A percentile compares a stretch with the other conserved stretches of the same genome.
These are phyloP conservation scores for Aspergillus thermomutatus DNA, from an alignment of 2,329 filamentous ascomycete genomes.

Conservation along the genomic window DNA sequence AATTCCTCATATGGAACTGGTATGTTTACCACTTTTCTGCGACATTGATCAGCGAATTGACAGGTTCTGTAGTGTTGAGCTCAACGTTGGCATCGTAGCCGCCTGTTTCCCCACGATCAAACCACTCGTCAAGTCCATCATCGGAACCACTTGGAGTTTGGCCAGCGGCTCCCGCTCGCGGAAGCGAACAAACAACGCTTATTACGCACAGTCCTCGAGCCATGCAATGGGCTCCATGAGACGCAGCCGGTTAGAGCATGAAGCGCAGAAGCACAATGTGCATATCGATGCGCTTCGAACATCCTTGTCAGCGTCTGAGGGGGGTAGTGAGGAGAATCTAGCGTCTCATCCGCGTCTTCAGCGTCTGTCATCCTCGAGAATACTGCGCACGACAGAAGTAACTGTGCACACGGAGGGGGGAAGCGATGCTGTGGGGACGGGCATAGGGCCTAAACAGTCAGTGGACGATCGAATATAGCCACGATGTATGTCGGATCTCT, in stretches of 20 bases:
- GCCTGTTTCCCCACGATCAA: constrained; percentile 41
- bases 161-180: constrained; percentile 7
- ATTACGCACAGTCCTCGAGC: neutral
- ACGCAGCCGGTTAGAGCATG: neutral
- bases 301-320: neutral
- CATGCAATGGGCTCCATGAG: neutral
- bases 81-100: constrained; percentile 41
- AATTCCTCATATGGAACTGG: constrained; percentile 18
- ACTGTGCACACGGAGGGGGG: neutral
- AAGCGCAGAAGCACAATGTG: neutral
- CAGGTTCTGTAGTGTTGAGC: constrained; percentile 33
- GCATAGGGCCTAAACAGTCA: neutral
- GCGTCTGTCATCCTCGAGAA: neutral
- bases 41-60: neutral
- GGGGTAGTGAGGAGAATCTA: neutral
- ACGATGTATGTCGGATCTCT: neutral
- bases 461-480: neutral
- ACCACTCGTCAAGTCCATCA: constrained; percentile 29
- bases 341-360: neutral
- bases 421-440: neutral
- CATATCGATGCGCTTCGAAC: neutral
- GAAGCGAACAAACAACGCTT: neutral
- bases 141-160: constrained; percentile 8
- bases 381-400: neutral
- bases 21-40: constrained; percentile 1